Evolutionary conservation across 1,284 basidiomycete genomes (phyloP), one percentile per base, ranked within the genome.

Genomic region (Ganoderma lucidum): DNA sequence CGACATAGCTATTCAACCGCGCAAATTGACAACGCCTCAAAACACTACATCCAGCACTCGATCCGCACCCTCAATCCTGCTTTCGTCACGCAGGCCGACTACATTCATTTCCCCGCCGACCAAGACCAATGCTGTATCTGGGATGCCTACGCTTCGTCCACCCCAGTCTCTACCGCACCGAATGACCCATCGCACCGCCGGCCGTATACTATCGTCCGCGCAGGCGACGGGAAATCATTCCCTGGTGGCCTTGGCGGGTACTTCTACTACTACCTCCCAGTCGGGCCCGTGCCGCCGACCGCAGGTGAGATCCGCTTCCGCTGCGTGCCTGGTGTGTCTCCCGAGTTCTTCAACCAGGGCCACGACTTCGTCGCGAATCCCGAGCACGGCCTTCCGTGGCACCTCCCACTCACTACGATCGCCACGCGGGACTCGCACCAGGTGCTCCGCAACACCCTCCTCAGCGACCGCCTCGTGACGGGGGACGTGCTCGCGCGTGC

Each of bases 281-380:
- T 4, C 1, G 45, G 44, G 3, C 61, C 64, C 4, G 68, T 58
- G 0, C 68, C 68, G 2, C 45, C 45, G 3, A 63, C 62, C 6
- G 61, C 68, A 15, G 68, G 68, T n/a, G 68, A 69, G 56, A 51
- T 69, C 55, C 68, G 68, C 42, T 69, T 69, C 56, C 64, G 68
- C 51, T 28, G 6, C 12, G 65, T 59, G 17, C 44, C 17, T 30
- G 23, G 35, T 9, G 56, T 37, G 2, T 64, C 64, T 4, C 39
- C 62, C 28, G 10, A 19, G 5, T 23, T 39, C 28, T 69, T 69
- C 64, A 66, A 59, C 56, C 63, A 65, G 45, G 64, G 64, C 6
- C 23, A 44, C 15, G 62, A 70, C 65, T 63, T 70, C 51, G 35
- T 59, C 37, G 32, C 19, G 17, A 10, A 32, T 6, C 28, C 59